Conservation (phyloP, 495 filamentous ascomycete genomes). For the Filosporella fistucella region DNA sequence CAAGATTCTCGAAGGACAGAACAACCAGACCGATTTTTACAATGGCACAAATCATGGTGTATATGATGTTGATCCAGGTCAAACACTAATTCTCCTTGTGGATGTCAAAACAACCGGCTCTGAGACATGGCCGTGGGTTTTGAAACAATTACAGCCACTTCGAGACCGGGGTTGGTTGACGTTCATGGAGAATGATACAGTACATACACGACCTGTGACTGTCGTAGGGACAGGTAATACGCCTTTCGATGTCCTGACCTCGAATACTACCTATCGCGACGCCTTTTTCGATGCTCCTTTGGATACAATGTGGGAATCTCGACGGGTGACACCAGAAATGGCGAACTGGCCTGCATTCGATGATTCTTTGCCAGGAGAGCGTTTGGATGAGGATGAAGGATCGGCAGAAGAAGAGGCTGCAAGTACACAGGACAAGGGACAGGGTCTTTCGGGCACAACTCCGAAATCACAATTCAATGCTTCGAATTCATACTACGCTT, state of each 20-base stretch:
- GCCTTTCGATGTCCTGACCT: slow-evolving; percentile 54
- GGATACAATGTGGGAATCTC: slow-evolving; percentile 26
- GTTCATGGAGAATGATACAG: slow-evolving; percentile 46
- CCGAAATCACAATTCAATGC: slow-evolving; percentile 31
- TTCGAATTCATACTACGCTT: slow-evolving; percentile 51
- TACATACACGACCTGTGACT: slow-evolving; percentile 57
- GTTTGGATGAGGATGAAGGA: slow-evolving; percentile 17
- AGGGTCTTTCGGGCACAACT: slow-evolving; percentile 19
- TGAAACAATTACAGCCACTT: slow-evolving; percentile 60
- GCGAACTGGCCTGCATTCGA: slow-evolving; percentile 2
- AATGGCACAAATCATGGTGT: slow-evolving; percentile 46
- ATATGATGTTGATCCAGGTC: slow-evolving; percentile 52
- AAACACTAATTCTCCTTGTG: slow-evolving; percentile 66
- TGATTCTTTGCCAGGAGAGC: slow-evolving; percentile 9
- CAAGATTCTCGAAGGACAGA: slow-evolving; percentile 48
- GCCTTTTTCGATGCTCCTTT: slow-evolving; percentile 67
- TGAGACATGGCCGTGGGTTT: slow-evolving; percentile 48
- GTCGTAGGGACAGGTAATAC: slow-evolving; percentile 78
- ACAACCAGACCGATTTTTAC: slow-evolving; percentile 41
- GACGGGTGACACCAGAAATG: not conserved
- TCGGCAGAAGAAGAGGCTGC: slow-evolving; percentile 6
- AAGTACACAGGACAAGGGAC: slow-evolving; percentile 4
- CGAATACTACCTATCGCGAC: slow-evolving; percentile 49
- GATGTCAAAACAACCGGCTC: slow-evolving; percentile 60
- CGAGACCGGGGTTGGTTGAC: slow-evolving; percentile 57